Conservation (phyloP, 306 rosid genomes). For the Arachis stenosperma region DNA sequence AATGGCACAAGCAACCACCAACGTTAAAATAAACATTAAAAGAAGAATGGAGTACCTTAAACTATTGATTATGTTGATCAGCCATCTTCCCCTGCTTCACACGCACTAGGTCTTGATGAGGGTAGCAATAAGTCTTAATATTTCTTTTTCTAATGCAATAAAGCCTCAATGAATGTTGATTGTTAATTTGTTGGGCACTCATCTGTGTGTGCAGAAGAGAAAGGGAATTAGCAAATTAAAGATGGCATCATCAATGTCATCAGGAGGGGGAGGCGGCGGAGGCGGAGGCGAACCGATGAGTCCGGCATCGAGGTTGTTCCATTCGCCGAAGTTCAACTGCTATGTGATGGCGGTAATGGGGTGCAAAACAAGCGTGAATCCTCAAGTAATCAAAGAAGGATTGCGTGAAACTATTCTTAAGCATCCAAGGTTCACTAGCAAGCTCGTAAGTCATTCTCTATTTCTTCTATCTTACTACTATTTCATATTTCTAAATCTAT, state of each 20-base stretch:
- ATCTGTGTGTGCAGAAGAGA: neutral
- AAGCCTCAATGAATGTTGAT: neutral
- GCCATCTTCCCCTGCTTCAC: neutral
- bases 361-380: slow-evolving; percentile 46
- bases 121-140: neutral
- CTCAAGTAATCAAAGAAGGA: slow-evolving; percentile 48
- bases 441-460: slow-evolving; percentile 39
- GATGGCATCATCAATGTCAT: slow-evolving; percentile 22
- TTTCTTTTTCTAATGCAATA: neutral
- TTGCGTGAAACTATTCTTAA: slow-evolving; percentile 45
- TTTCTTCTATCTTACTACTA: neutral
- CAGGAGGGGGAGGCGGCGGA: too few relatives aligned
- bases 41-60: neutral
- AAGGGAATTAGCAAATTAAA: neutral
- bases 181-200: neutral
- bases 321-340: slow-evolving; percentile 49
- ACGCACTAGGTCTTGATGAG: neutral
- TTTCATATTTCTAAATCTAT: neutral
- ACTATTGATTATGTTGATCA: neutral
- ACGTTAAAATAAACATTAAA: neutral
- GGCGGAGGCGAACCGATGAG: slow-evolving; percentile 43
- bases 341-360: slow-evolving; percentile 55
- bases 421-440: slow-evolving; percentile 72
- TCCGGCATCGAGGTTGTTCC: slow-evolving; percentile 57
- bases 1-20: neutral